phyloP scores from a whole-genome alignment of 768 basidiomycete species.

The Pleurotus ostreatus region DNA sequence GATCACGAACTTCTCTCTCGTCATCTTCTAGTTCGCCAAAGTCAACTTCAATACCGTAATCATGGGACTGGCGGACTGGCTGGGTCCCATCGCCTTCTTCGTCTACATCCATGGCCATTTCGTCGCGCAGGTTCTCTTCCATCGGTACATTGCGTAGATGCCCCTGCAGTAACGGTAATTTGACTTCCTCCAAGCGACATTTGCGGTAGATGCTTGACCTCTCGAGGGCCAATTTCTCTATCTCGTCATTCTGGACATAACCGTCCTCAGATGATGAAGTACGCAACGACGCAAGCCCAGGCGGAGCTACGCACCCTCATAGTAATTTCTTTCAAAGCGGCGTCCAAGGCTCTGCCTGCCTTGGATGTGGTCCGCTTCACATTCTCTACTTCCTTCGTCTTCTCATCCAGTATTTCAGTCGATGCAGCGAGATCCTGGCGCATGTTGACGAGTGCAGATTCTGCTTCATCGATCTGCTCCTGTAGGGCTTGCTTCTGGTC shows the following conservation, averaged over 20 bases:
- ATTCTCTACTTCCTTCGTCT: conserved; percentile 69
- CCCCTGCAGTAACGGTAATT: conserved; percentile 72
- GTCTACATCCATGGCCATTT: conserved; percentile 90
- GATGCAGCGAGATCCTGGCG: conserved; percentile 59
- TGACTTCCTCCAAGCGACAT: conserved; percentile 91
- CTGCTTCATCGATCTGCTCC: conserved; percentile 55
- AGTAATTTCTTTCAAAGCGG: conserved; percentile 87
- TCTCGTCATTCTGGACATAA: conserved; percentile 36
- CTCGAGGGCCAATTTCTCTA: conserved; percentile 65
- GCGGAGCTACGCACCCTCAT: conserved; percentile 46
- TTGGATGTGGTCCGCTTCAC: conserved; percentile 68
- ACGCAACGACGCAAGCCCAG: neutral
- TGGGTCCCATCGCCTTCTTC: conserved; percentile 83
- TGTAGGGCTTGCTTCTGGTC: conserved; percentile 51
- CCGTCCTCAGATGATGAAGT: neutral
- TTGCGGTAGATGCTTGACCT: conserved; percentile 82
- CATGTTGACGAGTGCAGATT: conserved; percentile 50
- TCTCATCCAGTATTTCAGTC: conserved; percentile 67
- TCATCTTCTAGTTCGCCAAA: conserved; percentile 74
- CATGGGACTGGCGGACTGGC: conserved; percentile 62
- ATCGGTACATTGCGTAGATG: conserved; percentile 85
- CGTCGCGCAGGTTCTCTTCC: conserved; percentile 90
- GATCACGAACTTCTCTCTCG: conserved; percentile 55
- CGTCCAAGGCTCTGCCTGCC: conserved; percentile 75
- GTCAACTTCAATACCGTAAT: conserved; percentile 89